A percentile compares a stretch with the other conserved stretches of the same genome.
phyloP scores from a whole-genome alignment of 2,329 filamentous ascomycete genomes.

The Magnaporthiopsis rhizophila region DNA sequence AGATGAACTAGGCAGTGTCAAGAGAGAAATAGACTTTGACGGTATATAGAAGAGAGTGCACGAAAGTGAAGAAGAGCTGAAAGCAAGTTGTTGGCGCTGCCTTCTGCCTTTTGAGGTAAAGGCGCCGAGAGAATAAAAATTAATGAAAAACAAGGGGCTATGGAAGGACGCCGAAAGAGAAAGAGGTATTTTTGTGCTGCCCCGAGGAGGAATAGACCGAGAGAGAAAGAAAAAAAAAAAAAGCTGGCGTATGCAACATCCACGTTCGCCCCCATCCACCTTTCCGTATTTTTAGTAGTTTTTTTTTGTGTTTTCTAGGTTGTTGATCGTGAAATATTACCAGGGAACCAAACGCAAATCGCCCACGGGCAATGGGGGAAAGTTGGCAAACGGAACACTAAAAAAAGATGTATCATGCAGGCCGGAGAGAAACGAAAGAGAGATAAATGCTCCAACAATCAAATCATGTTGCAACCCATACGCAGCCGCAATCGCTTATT shows the following conservation, averaged over 20 bases:
- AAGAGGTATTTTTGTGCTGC: not conserved
- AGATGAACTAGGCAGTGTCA: not conserved
- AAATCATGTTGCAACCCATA: conserved; percentile 41
- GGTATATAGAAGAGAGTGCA: not conserved
- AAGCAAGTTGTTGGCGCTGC: not conserved
- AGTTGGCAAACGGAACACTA: not conserved
- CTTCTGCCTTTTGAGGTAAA: not conserved
- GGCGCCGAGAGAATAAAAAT: not conserved
- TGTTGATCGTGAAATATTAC: not conserved
- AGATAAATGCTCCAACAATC: not conserved
- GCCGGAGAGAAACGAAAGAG: not conserved
- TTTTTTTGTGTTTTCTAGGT: too few species aligned
- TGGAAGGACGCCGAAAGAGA: not conserved
- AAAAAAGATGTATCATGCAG: not conserved
- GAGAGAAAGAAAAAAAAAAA: not conserved
- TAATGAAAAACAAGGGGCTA: too few species aligned
- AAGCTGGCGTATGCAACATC: not conserved
- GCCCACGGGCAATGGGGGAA: not conserved
- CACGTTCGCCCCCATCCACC: not conserved
- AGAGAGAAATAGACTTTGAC: too few species aligned
- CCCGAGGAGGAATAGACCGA: not conserved
- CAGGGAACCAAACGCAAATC: not conserved
- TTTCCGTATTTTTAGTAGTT: not conserved
- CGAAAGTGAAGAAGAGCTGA: not conserved
- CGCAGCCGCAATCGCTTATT: conserved; percentile 43